phyloP scores from a whole-genome alignment of 805 yeast genomes.

The Wickerhamiella hasegawae region DNA sequence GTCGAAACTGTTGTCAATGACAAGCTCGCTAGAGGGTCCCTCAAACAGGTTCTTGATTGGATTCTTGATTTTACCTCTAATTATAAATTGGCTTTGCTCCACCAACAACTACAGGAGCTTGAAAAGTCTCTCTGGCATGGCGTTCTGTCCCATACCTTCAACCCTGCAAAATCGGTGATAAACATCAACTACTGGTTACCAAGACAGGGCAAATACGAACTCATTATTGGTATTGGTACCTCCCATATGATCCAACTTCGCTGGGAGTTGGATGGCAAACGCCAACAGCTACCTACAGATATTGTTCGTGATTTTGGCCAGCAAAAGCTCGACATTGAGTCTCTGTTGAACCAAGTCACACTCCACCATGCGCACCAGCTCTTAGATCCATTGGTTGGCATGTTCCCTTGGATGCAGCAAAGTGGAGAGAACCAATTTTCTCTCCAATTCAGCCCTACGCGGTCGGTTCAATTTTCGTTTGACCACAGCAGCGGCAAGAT shows the following conservation, averaged over 20 bases:
- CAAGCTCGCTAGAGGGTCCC: slow-evolving; percentile 29
- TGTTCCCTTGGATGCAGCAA: slow-evolving; percentile 10
- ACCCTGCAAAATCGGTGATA: slow-evolving; percentile 36
- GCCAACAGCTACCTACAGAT: slow-evolving; percentile 1
- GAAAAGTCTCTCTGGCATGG: slow-evolving; percentile 40
- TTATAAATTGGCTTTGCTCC: slow-evolving; percentile 44
- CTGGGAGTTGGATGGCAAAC: slow-evolving; percentile 8
- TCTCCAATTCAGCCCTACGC: slow-evolving; percentile 10
- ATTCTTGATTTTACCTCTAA: slow-evolving; percentile 46
- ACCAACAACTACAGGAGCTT: slow-evolving; percentile 38
- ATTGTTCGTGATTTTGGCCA: slow-evolving; percentile 1
- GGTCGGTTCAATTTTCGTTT: slow-evolving; percentile 17
- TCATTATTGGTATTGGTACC: slow-evolving; percentile 38
- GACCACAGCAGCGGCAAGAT: slow-evolving; percentile 14
- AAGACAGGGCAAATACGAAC: slow-evolving; percentile 24
- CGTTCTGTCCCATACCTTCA: slow-evolving; percentile 39
- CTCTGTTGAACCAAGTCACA: slow-evolving; percentile 11
- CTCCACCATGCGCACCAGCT: slow-evolving; percentile 8
- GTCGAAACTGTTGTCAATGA: slow-evolving; percentile 43
- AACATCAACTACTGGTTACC: slow-evolving; percentile 51
- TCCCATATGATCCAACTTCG: slow-evolving; percentile 21
- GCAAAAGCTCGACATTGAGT: slow-evolving; percentile 2
- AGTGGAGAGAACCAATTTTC: slow-evolving; percentile 1
- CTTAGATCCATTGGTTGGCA: slow-evolving; percentile 5
- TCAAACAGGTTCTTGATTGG: slow-evolving; percentile 39